Evolutionary conservation across 257 asterid species (phyloP), one percentile per base, ranked within the genome.

Genomic region (Solanum medicagineum): DNA sequence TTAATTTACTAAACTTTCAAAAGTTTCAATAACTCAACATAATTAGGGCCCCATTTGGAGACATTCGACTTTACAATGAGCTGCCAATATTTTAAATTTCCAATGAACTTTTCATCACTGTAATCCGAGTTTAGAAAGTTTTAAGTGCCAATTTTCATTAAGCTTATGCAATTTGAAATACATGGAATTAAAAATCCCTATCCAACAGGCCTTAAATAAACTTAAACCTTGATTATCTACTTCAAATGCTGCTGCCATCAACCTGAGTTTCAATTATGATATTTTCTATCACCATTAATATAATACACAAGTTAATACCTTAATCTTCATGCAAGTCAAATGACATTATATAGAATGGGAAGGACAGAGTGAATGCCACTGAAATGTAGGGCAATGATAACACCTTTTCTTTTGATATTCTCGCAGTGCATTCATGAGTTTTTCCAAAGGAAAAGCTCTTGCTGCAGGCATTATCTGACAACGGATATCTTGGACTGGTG

Each of bases 381-480:
- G 9, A 53, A 79, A 11, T 26, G 53, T 77, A 68, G 86, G 65
- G 55, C 13, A 45, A 36, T 12, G 22, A 3, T 6, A 87, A 83
- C 57, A 96, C 99, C 99, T 94, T 88, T 65, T 87, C 77, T 87
- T 87, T 90, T 97, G 99, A 87, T 97, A 95, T 68, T 92, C 98
- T 63, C 15, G 89, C 87, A 95, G 87, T 63, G 97, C 85, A 85
- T 90, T 89, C 99, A 97, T 97, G 51, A 95, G 91, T 91, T 85
- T 97, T 62, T 93, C 98, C 84, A 97, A 89, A 83, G 99, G 98
- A 88, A 97, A 97, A 14, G 98, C 99, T 66, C 98, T 90, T 54
- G 99, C 99, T 26, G 99, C 98, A 66, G 99, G 99, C 99, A 95
- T 97, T 89, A 97, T 97, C 90, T 91, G 97, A 88, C 99, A 97